These are phyloP conservation scores for Chondrus crispus DNA, from an alignment of 23 red algal genomes.

Conservation along the genomic window DNA sequence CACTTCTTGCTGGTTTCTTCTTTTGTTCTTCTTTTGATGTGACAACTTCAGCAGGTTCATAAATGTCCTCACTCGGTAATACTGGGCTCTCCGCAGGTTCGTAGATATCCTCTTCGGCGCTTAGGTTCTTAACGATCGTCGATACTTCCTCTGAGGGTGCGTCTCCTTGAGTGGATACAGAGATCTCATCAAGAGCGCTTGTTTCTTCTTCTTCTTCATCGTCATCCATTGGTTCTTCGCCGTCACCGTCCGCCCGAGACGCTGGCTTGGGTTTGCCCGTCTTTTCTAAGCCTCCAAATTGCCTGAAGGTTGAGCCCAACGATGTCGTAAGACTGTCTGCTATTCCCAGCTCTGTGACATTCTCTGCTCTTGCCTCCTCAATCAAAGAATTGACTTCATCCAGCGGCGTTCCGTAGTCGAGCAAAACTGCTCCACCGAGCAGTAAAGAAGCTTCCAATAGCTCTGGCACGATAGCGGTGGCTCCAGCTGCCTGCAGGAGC, in stretches of 20 bases:
- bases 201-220: background rate
- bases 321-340: conserved; percentile 20
- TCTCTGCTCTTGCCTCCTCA: conserved; percentile 68
- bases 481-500: conserved; percentile 86
- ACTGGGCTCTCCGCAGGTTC: background rate
- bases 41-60: conserved; percentile 29
- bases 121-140: no score
- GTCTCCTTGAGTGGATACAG: no score
- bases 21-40: no score
- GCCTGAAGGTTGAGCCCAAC: conserved; percentile 30
- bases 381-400: conserved; percentile 89
- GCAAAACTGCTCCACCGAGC: conserved; percentile 89
- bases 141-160: no score
- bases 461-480: conserved; percentile 95
- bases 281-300: background rate
- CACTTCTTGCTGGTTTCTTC: background rate
- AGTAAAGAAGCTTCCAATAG: conserved; percentile 90
- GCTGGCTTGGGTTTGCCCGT: background rate
- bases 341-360: conserved; percentile 78
- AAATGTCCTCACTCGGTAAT: conserved; percentile 27
- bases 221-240: background rate
- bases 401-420: conserved; percentile 78
- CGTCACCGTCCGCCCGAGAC: background rate
- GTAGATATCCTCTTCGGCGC: background rate
- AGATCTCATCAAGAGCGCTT: background rate